Conservation (phyloP, 371 early-diverging fungal species). For the Mortierella sp. region DNA sequence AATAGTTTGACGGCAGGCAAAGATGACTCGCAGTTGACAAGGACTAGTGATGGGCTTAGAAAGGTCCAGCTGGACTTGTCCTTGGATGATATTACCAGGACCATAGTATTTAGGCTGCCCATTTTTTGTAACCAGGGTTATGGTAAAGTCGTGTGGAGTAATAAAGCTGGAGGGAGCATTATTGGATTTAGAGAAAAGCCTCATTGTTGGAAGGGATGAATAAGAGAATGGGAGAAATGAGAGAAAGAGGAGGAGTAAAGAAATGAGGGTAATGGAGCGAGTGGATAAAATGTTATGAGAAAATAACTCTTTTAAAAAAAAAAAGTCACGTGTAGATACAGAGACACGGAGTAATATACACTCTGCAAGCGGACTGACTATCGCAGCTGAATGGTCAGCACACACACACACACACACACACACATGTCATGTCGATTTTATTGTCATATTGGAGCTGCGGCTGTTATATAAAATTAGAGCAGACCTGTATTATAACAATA, state of each 20-base stretch:
- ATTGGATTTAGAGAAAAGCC: conserved; percentile 21
- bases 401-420: no score
- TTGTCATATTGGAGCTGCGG: neutral
- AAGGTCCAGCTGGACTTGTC: conserved; percentile 32
- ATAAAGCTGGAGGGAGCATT: conserved; percentile 13
- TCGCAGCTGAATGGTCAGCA: no score
- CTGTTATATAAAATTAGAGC: no score
- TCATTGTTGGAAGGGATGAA: conserved; percentile 8
- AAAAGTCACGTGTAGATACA: neutral
- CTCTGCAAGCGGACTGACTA: no score
- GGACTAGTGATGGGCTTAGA: conserved; percentile 21
- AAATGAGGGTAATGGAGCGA: no score
- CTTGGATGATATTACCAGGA: conserved; percentile 38
- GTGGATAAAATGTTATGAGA: no score
- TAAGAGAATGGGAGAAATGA: neutral
- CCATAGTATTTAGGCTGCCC: conserved; percentile 27
- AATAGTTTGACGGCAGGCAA: conserved; percentile 36
- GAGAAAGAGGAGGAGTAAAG: neutral
- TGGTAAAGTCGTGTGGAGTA: conserved; percentile 21
- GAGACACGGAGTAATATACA: neutral
- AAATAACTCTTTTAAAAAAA: no score
- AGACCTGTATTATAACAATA: neutral
- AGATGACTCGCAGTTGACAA: conserved; percentile 35
- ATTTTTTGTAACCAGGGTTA: conserved; percentile 20
- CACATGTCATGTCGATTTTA: no score